Base-by-base conservation (phyloP, 371 early-diverging fungal species). In the Batrachochytrium dendrobatidis region DNA sequence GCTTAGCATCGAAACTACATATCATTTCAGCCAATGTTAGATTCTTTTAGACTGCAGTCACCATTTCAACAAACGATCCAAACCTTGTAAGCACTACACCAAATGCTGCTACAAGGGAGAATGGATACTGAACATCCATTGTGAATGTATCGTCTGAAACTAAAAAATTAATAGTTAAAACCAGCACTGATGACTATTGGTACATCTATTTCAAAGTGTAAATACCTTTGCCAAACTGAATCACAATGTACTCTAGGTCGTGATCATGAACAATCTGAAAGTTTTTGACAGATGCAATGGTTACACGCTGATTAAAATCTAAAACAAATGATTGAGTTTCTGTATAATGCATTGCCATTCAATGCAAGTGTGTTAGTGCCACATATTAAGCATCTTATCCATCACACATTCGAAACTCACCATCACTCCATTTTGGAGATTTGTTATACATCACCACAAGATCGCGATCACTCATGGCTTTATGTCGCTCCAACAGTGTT, bases 181-280 rank as follows among this genome's bases (percentile, higher is more conserved):
- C n/a, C n/a, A n/a, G 39, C 39, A 39, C 15, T 15, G 39, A 15
- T 39, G 15, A 39, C 15, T 15, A 39, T 39, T 20, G 39, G 20
- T 15, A 15, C 15, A 39, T 15, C 20, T 20, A 39, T 39, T 20
- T 39, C 15, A 15, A 15, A 20, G 7, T 17, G 48, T 28, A 18
- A 22, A 28, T 53, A 60, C 68, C 66, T 53, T 90, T 76, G 43
- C 98, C 98, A 80, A 98, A 99, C 64, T 97, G 98, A 83, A 98
- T 80, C 7, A 91, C 88, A 53, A 94, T 90, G 65, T 96, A 96
- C 65, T 92, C 92, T 78, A 91, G 72, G 68, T 93, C 92, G 58
- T 89, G 80, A 30, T 90, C 89, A 62, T 89, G 90, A 17, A 97
- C 90, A 51, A 99, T 86, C 70, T 98, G 98, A 72, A 99, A 96